Percentiles rank a stretch among this genome's conserved stretches.
phyloP scores from a whole-genome alignment of 2,329 filamentous ascomycete species.

The Penicillium sp. region DNA sequence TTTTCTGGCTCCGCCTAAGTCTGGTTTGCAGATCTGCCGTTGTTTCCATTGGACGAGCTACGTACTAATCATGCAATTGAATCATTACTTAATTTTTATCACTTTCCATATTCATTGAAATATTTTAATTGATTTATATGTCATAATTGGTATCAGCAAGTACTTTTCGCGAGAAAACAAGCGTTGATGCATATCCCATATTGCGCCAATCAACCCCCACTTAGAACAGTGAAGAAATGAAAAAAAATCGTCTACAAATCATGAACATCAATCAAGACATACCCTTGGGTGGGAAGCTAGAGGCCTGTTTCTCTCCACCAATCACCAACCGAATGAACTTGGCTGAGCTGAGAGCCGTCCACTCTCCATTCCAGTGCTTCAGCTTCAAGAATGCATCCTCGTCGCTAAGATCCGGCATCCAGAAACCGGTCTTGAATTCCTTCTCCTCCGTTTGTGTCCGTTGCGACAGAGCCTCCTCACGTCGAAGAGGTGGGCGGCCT shows the following conservation, averaged over 20 bases:
- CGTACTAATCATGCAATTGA: background rate
- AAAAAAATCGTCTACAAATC: conserved; percentile 7
- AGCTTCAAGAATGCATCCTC: conserved; percentile 65
- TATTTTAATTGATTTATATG: background rate
- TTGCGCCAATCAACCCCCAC: conserved; percentile 17
- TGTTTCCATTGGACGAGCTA: background rate
- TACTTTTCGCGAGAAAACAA: conserved; percentile 8
- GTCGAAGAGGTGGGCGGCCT: conserved; percentile 74
- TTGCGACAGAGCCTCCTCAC: conserved; percentile 74
- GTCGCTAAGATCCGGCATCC: conserved; percentile 72
- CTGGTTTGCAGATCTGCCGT: conserved; percentile 20
- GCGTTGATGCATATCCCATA: conserved; percentile 24
- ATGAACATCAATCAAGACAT: conserved; percentile 39
- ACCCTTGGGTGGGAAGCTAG: conserved; percentile 74
- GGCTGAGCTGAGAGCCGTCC: conserved; percentile 74
- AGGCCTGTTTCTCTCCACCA: conserved; percentile 64
- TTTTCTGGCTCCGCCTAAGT: conserved; percentile 18
- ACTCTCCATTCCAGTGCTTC: conserved; percentile 76
- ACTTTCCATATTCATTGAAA: background rate
- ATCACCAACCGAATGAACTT: conserved; percentile 74
- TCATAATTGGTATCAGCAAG: conserved; percentile 1
- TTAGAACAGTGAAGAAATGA: conserved; percentile 12
- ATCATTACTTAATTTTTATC: background rate
- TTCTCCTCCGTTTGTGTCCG: conserved; percentile 70
- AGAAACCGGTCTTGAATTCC: conserved; percentile 82